Conservation (phyloP, 257 asterid genomes). For the Solanum chmielewskii region DNA sequence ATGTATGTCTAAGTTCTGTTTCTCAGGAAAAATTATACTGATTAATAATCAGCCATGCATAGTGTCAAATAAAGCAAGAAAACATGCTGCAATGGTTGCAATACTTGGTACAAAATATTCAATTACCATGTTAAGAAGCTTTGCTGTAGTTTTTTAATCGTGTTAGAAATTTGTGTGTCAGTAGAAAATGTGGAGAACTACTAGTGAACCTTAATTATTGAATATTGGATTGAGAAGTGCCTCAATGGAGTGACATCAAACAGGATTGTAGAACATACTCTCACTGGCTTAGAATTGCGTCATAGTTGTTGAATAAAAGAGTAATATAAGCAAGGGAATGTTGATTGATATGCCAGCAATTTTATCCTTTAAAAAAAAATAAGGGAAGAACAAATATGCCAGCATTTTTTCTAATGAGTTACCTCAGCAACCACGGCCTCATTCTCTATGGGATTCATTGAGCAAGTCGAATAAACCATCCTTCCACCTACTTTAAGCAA, state of each 20-base stretch:
- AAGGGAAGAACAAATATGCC: not conserved
- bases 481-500: constrained; percentile 82
- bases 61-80: not conserved
- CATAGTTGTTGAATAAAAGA: not conserved
- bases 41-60: not conserved
- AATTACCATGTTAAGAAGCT: not conserved
- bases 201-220: not conserved
- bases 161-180: not conserved
- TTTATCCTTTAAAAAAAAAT: not conserved
- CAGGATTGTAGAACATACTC: not conserved
- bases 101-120: not conserved
- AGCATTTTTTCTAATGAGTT: not conserved
- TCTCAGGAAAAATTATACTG: not conserved
- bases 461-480: constrained; percentile 73
- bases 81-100: not conserved
- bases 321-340: not conserved
- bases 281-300: not conserved
- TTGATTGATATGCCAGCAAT: not conserved
- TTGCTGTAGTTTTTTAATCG: not conserved
- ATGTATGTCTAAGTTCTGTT: not conserved
- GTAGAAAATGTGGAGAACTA: not conserved
- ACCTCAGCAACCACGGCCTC: constrained; percentile 86
- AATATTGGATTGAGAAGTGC: not conserved
- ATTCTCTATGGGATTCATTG: constrained; percentile 74
- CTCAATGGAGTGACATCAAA: not conserved